A percentile compares a stretch with the other conserved stretches of the same genome.
phyloP scores from a whole-genome alignment of 2,329 filamentous ascomycete genomes.

The Catunica adiposa region DNA sequence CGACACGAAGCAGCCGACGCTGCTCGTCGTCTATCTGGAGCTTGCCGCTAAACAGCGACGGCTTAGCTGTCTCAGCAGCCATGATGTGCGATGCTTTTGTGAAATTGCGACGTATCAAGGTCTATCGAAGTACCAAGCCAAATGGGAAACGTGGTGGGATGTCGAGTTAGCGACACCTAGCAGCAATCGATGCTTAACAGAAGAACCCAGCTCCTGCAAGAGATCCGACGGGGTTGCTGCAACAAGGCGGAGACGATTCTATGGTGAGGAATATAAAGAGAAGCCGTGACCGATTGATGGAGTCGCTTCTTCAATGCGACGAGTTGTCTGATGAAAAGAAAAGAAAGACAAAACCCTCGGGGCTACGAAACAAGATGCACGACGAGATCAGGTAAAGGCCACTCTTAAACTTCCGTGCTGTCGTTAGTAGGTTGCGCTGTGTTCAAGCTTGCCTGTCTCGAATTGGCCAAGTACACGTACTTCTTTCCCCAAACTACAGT shows the following conservation, averaged over 20 bases:
- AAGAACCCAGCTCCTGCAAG: conserved; percentile 12
- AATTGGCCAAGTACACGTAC: conserved; percentile 13
- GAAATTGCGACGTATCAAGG: not conserved
- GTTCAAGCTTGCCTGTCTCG: conserved; percentile 6
- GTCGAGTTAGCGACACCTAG: not conserved
- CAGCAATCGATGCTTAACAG: not conserved
- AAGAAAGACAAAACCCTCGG: not conserved
- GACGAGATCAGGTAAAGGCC: conserved; percentile 1
- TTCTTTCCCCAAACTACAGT: conserved; percentile 1
- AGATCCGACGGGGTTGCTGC: not conserved
- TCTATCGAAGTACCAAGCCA: not conserved
- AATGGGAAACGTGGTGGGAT: not conserved
- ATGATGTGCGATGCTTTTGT: not conserved
- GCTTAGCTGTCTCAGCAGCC: conserved; percentile 10
- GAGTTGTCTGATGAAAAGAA: not conserved
- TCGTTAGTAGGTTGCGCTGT: not conserved
- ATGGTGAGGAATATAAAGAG: not conserved
- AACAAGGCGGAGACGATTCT: not conserved
- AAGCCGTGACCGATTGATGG: not conserved
- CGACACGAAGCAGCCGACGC: conserved; percentile 51
- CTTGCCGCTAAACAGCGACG: conserved; percentile 17
- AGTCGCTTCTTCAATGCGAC: conserved; percentile 1
- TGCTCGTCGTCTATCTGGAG: conserved; percentile 19
- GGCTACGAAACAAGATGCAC: not conserved
- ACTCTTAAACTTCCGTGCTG: not conserved